Percentiles rank a stretch among this genome's conserved stretches.
Evolutionary conservation across 2,329 filamentous ascomycete genomes (phyloP).

Genomic region (Alternaria longipes): DNA sequence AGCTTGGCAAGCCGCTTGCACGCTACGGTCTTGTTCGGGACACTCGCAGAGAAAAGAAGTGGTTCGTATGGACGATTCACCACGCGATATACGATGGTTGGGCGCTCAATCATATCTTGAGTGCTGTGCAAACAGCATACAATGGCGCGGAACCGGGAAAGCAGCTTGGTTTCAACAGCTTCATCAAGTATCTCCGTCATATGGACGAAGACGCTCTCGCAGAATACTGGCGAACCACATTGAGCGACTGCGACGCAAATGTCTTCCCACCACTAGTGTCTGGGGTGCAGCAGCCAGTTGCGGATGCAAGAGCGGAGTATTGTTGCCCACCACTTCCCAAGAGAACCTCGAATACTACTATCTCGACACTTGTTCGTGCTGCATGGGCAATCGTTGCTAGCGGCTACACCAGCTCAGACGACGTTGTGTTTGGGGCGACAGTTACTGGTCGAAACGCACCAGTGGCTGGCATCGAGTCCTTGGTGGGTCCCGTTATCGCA

Average conservation of each 20-base stretch:
- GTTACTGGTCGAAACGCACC: not conserved
- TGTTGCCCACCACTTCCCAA: too few relatives aligned
- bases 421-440: constrained; percentile 2
- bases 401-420: not conserved
- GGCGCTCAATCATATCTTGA: constrained; percentile 10
- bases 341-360: not conserved
- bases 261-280: too few relatives aligned
- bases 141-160: too few relatives aligned
- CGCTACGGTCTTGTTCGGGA: constrained; percentile 22
- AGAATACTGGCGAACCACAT: too few relatives aligned
- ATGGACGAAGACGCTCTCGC: too few relatives aligned
- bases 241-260: too few relatives aligned
- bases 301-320: too few relatives aligned
- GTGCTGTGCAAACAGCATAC: not conserved
- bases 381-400: not conserved
- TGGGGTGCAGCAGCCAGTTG: too few relatives aligned
- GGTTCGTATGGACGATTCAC: constrained; percentile 48
- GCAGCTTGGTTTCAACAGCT: too few relatives aligned
- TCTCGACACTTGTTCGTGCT: constrained; percentile 23
- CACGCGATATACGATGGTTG: constrained; percentile 51
- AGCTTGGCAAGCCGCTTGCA: constrained; percentile 17
- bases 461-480: constrained; percentile 12
- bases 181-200: too few relatives aligned
- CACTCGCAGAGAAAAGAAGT: not conserved
- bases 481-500: constrained; percentile 55